Conservation (phyloP, 1,139 yeast species). For the Lodderomyces beijingensis region DNA sequence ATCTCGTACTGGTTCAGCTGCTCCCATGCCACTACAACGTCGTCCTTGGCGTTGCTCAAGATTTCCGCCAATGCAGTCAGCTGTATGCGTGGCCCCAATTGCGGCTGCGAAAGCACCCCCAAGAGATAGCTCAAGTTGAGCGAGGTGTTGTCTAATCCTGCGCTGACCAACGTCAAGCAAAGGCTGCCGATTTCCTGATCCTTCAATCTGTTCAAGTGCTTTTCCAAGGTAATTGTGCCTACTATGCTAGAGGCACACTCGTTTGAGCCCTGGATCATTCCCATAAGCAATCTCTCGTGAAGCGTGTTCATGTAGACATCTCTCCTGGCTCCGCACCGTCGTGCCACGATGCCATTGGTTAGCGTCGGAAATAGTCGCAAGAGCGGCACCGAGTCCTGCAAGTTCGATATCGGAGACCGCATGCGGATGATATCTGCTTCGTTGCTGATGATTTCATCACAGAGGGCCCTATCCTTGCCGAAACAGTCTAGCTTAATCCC, state of each 20-base stretch:
- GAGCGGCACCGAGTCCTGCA: slow-evolving; percentile 58
- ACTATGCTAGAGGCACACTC: slow-evolving; percentile 34
- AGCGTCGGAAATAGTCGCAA: slow-evolving; percentile 32
- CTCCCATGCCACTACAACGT: slow-evolving; percentile 43
- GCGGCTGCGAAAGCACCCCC: slow-evolving; percentile 55
- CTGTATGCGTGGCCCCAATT: slow-evolving; percentile 43
- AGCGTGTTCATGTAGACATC: slow-evolving; percentile 52
- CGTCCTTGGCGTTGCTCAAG: slow-evolving; percentile 23
- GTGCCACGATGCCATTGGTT: slow-evolving; percentile 31
- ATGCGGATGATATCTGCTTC: slow-evolving; percentile 61
- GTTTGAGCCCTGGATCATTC: slow-evolving; percentile 8
- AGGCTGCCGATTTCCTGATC: slow-evolving; percentile 53
- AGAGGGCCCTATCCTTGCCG: slow-evolving; percentile 33
- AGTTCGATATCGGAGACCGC: slow-evolving; percentile 59
- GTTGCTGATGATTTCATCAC: slow-evolving; percentile 54
- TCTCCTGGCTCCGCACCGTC: slow-evolving; percentile 34
- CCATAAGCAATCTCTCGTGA: slow-evolving; percentile 11
- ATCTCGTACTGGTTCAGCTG: slow-evolving; percentile 25
- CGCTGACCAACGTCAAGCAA: slow-evolving; percentile 74
- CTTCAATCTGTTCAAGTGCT: slow-evolving; percentile 16
- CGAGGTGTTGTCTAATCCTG: slow-evolving; percentile 74
- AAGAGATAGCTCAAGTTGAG: slow-evolving; percentile 56
- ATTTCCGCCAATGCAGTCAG: slow-evolving; percentile 35
- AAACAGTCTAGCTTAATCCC: slow-evolving; percentile 52
- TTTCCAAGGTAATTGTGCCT: slow-evolving; percentile 31